These are phyloP conservation scores for Phytophthora quininea DNA, from an alignment of 352 stramenopile species.

Conservation along the genomic window DNA sequence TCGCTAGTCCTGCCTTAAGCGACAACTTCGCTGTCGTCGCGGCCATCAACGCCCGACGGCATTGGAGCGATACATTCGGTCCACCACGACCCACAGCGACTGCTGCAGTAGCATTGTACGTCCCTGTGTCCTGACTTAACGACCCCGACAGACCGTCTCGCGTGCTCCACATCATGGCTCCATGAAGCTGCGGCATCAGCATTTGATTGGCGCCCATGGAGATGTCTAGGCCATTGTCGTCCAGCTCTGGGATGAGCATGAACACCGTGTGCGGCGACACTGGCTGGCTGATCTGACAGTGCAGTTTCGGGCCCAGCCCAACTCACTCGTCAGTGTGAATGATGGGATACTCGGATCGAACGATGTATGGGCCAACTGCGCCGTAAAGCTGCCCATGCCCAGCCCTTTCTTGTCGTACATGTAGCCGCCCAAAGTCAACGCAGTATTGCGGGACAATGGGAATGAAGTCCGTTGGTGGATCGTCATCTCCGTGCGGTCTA, in stretches of 20 bases:
- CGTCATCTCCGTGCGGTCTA: slow-evolving; percentile 79
- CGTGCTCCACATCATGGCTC: slow-evolving; percentile 84
- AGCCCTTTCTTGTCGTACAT: slow-evolving; percentile 83
- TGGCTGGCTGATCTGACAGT: slow-evolving; percentile 76
- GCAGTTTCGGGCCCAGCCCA: slow-evolving; percentile 83
- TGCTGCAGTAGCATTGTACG: slow-evolving; percentile 44
- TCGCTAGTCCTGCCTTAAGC: slow-evolving; percentile 53
- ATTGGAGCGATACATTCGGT: slow-evolving; percentile 65
- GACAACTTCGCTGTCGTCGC: slow-evolving; percentile 59
- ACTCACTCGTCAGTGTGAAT: slow-evolving; percentile 64
- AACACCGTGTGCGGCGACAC: slow-evolving; percentile 74
- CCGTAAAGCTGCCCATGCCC: slow-evolving; percentile 74
- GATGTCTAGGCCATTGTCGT: slow-evolving; percentile 74
- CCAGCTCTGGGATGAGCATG: slow-evolving; percentile 77
- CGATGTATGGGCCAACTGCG: slow-evolving; percentile 68
- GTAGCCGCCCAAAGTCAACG: slow-evolving; percentile 78
- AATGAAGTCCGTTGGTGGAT: slow-evolving; percentile 81
- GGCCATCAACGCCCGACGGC: slow-evolving; percentile 44
- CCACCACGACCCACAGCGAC: slow-evolving; percentile 54
- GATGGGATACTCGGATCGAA: slow-evolving; percentile 68
- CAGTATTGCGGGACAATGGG: slow-evolving; percentile 58
- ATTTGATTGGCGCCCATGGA: slow-evolving; percentile 73
- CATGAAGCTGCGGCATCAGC: slow-evolving; percentile 65
- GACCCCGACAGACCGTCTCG: slow-evolving; percentile 77
- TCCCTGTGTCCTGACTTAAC: slow-evolving; percentile 51